These are phyloP conservation scores for Solanum pinnatisectum DNA, from an alignment of 257 asterid genomes.

Conservation along the genomic window DNA sequence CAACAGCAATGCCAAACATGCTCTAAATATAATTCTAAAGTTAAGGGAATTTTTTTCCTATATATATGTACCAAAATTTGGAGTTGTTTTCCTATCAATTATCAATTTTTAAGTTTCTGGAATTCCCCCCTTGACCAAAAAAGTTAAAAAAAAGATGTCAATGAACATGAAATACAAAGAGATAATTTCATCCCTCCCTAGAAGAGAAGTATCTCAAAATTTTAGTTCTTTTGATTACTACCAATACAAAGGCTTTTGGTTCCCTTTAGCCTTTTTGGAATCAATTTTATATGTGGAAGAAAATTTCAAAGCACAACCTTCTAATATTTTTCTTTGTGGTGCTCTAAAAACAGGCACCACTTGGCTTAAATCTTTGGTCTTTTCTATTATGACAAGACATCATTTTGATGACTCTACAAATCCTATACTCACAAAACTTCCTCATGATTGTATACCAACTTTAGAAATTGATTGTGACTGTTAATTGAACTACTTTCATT, in stretches of 20 bases:
- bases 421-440: neutral
- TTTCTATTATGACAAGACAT: neutral
- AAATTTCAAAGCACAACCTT: neutral
- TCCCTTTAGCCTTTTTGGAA: neutral
- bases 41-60: no score
- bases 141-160: neutral
- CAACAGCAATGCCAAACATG: no score
- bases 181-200: neutral
- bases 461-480: neutral
- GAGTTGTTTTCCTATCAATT: no score
- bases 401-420: neutral
- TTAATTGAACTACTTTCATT: no score
- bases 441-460: neutral
- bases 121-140: neutral
- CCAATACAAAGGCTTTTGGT: constrained; percentile 2
- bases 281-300: neutral
- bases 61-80: no score
- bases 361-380: neutral
- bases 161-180: neutral
- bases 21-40: no score
- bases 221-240: neutral
- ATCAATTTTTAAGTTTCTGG: neutral
- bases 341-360: neutral
- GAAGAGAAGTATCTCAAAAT: neutral
- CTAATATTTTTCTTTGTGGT: neutral